These are phyloP conservation scores for Fusarium sp. DNA, from an alignment of 2,329 filamentous ascomycete species.

Conservation along the genomic window DNA sequence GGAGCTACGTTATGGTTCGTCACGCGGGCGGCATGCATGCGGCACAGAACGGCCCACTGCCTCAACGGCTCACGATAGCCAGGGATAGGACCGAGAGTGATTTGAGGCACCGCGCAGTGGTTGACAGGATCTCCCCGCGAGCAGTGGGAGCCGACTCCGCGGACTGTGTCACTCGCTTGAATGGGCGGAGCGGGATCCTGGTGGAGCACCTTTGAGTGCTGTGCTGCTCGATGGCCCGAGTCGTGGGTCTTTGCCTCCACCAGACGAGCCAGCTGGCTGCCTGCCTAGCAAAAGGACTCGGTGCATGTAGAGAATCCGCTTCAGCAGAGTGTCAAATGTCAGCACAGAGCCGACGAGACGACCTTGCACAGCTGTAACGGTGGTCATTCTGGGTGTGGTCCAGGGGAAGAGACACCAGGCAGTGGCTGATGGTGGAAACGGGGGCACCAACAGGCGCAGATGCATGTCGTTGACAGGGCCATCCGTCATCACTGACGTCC, in stretches of 20 bases:
- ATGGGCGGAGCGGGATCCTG: slow-evolving; percentile 26
- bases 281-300: slow-evolving; percentile 12
- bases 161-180: slow-evolving; percentile 38
- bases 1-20: slow-evolving; percentile 40
- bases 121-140: slow-evolving; percentile 36
- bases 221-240: slow-evolving; percentile 28
- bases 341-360: slow-evolving; percentile 25
- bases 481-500: slow-evolving; percentile 39
- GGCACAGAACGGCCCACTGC: slow-evolving; percentile 43
- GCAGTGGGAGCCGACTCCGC: slow-evolving; percentile 20
- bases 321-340: slow-evolving; percentile 23
- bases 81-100: slow-evolving; percentile 29
- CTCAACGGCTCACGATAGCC: slow-evolving; percentile 39
- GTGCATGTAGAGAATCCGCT: slow-evolving; percentile 10
- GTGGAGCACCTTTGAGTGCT: slow-evolving; percentile 10
- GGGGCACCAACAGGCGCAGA: slow-evolving; percentile 32
- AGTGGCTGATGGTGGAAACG: slow-evolving; percentile 32
- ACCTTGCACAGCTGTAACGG: slow-evolving; percentile 36
- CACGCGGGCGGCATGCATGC: slow-evolving; percentile 44
- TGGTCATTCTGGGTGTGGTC: slow-evolving; percentile 21
- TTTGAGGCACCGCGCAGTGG: slow-evolving; percentile 18
- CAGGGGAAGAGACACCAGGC: slow-evolving; percentile 20
- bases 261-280: slow-evolving; percentile 12
- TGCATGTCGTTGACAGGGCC: slow-evolving; percentile 16
- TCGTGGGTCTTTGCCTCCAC: slow-evolving; percentile 31